Base-by-base conservation (phyloP, 192 early-diverging fungal species). In the Mortierella alpina region DNA sequence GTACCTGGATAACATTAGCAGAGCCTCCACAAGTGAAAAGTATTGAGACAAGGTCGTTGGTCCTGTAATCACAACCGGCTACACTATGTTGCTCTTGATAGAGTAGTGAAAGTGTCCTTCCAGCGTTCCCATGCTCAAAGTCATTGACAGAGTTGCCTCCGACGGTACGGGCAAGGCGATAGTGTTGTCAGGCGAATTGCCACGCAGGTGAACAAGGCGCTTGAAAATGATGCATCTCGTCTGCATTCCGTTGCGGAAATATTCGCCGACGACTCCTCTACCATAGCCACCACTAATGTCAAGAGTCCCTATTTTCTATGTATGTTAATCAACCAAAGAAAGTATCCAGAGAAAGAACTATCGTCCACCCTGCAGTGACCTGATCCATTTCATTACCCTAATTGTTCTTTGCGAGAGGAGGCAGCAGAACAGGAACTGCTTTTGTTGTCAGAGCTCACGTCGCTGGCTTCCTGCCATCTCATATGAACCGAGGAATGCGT, bases 1-100 rank as follows among this genome's bases (percentile, higher is more conserved):
- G 41, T 88, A 88, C 60, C 86, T 88, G 18, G 85, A 86, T 7
- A 84, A 85, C 51, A 82, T 81, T 69, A 83, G 87, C 50, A 84
- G 86, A 12, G 73, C 72, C 70, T 88, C 87, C 61, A 58, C 68
- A 17, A 75, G 68, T 22, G 69, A 57, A 40, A 62, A 61, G 73
- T 60, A 72, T 42, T 65, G 68, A 12, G 72, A 72, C 1, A 74
- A 60, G 4, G 71, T 79, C 18, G 71, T n/a, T 4, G 75, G 71
- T 44, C 76, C 83, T 20, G 65, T 74, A 58, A 75, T 71, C 11
- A 51, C 68, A 62, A 86, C 84, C 52, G 68, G 82, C n/a, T 44
- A 83, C 13, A 23, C 68, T 62, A 78, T 85, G 72, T 63, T 86
- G 82, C 72, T 86, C 70, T 75, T 84, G 79, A 55, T 85, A 8